Conservation (phyloP, 805 yeast species). For the Ogataea nonfermentans region DNA sequence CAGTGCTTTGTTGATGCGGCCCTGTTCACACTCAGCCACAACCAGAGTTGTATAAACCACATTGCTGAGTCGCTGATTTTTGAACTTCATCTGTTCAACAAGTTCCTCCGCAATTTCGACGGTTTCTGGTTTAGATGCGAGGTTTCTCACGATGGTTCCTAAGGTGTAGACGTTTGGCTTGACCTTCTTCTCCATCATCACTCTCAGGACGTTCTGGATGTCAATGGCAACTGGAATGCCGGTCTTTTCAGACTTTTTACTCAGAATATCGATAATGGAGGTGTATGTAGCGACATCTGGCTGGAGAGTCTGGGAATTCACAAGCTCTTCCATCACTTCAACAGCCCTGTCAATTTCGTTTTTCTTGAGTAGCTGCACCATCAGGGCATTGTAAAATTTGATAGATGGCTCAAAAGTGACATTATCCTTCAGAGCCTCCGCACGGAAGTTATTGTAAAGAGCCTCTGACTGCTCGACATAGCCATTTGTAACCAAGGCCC, state of each 20-base stretch:
- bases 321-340: conserved; percentile 47
- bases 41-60: conserved; percentile 47
- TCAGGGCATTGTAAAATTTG: conserved; percentile 50
- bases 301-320: conserved; percentile 33
- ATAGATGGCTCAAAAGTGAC: conserved; percentile 41
- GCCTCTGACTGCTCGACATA: conserved; percentile 41
- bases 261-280: conserved; percentile 50
- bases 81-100: conserved; percentile 40
- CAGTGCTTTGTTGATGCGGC: conserved; percentile 43
- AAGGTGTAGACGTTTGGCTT: conserved; percentile 44
- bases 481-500: conserved; percentile 42
- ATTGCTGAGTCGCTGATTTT: conserved; percentile 33
- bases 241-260: conserved; percentile 48
- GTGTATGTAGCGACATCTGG: conserved; percentile 68
- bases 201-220: conserved; percentile 27
- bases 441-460: conserved; percentile 26
- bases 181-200: conserved; percentile 39
- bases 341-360: conserved; percentile 45
- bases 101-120: conserved; percentile 50
- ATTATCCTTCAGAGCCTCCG: conserved; percentile 29
- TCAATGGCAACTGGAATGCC: conserved; percentile 35
- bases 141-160: conserved; percentile 52
- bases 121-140: conserved; percentile 47
- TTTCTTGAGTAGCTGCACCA: conserved; percentile 40
- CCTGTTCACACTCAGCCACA: conserved; percentile 43